phyloP scores from a whole-genome alignment of 2,329 filamentous ascomycete species.

The Lasiodiplodia sp. region DNA sequence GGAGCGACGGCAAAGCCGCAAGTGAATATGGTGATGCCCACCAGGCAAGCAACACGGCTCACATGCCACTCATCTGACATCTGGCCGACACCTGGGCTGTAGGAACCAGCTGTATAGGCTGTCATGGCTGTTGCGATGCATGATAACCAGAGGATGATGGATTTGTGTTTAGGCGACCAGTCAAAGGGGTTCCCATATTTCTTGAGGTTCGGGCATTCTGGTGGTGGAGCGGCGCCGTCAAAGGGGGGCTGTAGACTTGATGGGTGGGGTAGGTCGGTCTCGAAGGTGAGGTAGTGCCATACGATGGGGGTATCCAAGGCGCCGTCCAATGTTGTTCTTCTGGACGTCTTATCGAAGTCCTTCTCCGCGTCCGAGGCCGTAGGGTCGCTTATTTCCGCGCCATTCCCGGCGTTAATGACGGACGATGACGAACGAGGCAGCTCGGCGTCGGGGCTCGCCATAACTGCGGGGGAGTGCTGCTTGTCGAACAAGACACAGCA shows the following conservation, averaged over 20 bases:
- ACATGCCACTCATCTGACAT: conserved; percentile 72
- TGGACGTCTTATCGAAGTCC: conserved; percentile 7
- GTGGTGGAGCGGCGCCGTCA: conserved; percentile 52
- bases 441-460: conserved; percentile 49
- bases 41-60: conserved; percentile 69
- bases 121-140: conserved; percentile 79
- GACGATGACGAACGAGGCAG: conserved; percentile 38
- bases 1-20: conserved; percentile 80
- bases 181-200: conserved; percentile 73
- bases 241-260: conserved; percentile 44
- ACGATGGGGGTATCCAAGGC: conserved; percentile 47
- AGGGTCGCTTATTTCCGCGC: conserved; percentile 29
- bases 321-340: conserved; percentile 19
- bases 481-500: conserved; percentile 24
- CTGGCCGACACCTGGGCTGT: conserved; percentile 72
- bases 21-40: conserved; percentile 84
- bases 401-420: conserved; percentile 30
- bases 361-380: conserved; percentile 16
- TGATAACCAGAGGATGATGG: conserved; percentile 73
- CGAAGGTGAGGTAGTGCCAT: conserved; percentile 68
- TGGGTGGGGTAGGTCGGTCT: conserved; percentile 63
- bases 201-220: conserved; percentile 69
- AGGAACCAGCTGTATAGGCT: conserved; percentile 82
- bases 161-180: conserved; percentile 76
- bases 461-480: conserved; percentile 33